Base-by-base conservation (phyloP, 176 grass and related monocot species). In the Aegilops tauschii region DNA sequence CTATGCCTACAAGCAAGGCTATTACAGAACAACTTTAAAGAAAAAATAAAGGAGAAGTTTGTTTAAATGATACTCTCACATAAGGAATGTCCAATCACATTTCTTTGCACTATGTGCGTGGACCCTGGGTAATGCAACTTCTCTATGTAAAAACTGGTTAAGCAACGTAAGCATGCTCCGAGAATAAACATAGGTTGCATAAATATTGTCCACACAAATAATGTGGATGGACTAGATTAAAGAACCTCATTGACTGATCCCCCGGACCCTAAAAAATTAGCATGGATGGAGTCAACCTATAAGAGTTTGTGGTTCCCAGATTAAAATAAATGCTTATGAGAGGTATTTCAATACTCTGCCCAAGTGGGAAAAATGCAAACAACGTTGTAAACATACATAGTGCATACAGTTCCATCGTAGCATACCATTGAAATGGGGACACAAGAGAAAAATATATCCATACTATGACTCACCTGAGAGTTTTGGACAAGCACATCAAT, bases 401-500 rank as follows among this genome's bases (percentile, higher is more conserved):
- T 40, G 59, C 39, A 84, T 65, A 84, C 58, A 76, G 16, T n/a
- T 69, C 9, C 63, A 75, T 25, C 16, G 18, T 8, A 18, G 23
- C 12, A 31, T 23, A 67, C 52, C 68, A 87, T 23, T 30, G 65
- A 67, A 86, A n/a, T 82, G 42, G 47, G 28, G 7, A 88, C 61
- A 66, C 6, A 82, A 39, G n/a, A 14, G 8, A 73, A 77, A 84
- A 69, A 23, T 54, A 31, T 9, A 21, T 62, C 29, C 8, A 10
- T 23, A 71, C 52, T 61, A 75, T 73, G 66, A 31, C 67, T 86
- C 86, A 99, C 97, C 89, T 99, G 97, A 59, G 97, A 96, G 44
- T 99, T 99, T 63, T 99, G 97, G 44, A 94, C 93, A 92, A 99
- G 97, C 54, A 99, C 97, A 88, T 99, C 97, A 79, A 93, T 91